Conservation (phyloP, 2,329 filamentous ascomycete species). For the Leptographium wingfieldii region DNA sequence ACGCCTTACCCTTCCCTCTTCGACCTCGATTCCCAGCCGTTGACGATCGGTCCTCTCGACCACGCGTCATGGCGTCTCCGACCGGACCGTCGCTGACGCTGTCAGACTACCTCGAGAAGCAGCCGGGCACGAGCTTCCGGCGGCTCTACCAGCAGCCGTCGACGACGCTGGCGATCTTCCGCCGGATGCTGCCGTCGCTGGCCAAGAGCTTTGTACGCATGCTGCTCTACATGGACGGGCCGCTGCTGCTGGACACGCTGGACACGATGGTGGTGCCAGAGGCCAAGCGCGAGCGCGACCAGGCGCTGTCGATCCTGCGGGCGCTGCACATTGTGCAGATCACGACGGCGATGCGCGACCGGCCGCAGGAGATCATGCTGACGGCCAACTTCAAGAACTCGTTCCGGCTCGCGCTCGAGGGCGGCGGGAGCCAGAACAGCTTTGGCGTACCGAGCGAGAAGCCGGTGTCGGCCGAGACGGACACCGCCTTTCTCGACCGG, state of each 20-base stretch:
- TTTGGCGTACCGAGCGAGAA: conserved; percentile 76
- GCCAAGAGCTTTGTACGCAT: conserved; percentile 96
- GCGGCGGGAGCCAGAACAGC: conserved; percentile 71
- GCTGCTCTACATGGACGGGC: conserved; percentile 77
- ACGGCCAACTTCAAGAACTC: conserved; percentile 74
- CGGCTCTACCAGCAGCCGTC: conserved; percentile 93
- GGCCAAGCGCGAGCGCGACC: conserved; percentile 59
- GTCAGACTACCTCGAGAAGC: conserved; percentile 86
- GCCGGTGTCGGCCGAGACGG: conserved; percentile 48
- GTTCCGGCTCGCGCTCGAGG: conserved; percentile 75
- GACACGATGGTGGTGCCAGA: conserved; percentile 73
- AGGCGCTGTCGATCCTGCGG: conserved; percentile 68
- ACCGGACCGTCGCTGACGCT: conserved; percentile 40
- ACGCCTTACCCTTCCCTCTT: too few species aligned
- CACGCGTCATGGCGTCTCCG: conserved; percentile 29
- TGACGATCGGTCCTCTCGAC: not conserved
- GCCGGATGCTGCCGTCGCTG: conserved; percentile 89
- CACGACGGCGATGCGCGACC: conserved; percentile 45
- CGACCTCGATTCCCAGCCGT: too few species aligned
- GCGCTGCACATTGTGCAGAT: conserved; percentile 76
- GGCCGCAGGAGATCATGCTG: conserved; percentile 60
- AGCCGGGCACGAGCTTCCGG: conserved; percentile 79
- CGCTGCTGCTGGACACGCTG: conserved; percentile 67
- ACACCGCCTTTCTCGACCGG: conserved; percentile 62
- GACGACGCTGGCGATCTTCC: conserved; percentile 87